These are phyloP conservation scores for Athelia sp. DNA, from an alignment of 1,284 basidiomycete species.

Conservation along the genomic window DNA sequence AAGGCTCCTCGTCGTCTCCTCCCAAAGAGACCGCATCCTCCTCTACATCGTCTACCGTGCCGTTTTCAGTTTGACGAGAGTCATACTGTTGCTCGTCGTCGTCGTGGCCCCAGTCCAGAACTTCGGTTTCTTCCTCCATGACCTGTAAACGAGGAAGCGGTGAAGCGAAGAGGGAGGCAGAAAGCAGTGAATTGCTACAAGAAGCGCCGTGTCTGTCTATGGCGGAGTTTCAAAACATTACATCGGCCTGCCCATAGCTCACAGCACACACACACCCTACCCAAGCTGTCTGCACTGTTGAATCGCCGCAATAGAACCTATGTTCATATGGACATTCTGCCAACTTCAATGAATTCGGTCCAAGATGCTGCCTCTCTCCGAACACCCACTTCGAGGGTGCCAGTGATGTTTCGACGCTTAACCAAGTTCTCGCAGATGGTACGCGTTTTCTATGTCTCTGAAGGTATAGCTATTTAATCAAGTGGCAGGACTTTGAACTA, in stretches of 20 bases:
- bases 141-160: constrained; percentile 7
- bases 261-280: not conserved
- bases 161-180: constrained; percentile 12
- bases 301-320: not conserved
- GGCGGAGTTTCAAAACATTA: constrained; percentile 18
- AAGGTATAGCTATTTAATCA: constrained; percentile 6
- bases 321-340: constrained; percentile 1
- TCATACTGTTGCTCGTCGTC: constrained; percentile 47
- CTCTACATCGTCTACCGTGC: constrained; percentile 40
- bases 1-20: constrained; percentile 30
- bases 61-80: constrained; percentile 6
- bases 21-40: constrained; percentile 70
- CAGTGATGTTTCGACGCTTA: constrained; percentile 73
- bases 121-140: constrained; percentile 68
- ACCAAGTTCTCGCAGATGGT: constrained; percentile 87
- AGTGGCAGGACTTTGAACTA: constrained; percentile 83
- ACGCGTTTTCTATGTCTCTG: constrained; percentile 14
- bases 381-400: constrained; percentile 50
- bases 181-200: constrained; percentile 15
- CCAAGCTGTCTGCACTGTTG: constrained; percentile 1
- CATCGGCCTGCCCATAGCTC: constrained; percentile 1
- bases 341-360: constrained; percentile 38
- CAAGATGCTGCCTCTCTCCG: constrained; percentile 32
- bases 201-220: constrained; percentile 16
- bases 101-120: constrained; percentile 72